Evolutionary conservation across 305 asterid genomes (phyloP).

Genomic region (Withania somnifera): DNA sequence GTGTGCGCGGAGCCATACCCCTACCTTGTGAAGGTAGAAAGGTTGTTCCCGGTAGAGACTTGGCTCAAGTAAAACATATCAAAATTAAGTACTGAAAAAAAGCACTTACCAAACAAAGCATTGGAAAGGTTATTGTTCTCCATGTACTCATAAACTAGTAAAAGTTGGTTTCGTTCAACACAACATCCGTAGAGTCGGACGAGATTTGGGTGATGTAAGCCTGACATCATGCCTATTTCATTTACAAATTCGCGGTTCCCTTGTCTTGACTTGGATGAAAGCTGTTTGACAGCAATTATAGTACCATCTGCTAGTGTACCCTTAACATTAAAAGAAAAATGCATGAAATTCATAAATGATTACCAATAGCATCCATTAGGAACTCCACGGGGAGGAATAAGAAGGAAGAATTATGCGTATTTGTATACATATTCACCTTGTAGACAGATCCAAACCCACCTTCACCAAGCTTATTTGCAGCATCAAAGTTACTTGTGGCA

Average conservation of each 20-base stretch:
- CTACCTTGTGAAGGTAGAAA: neutral
- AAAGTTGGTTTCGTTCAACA: slow-evolving; percentile 31
- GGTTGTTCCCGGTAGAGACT: neutral
- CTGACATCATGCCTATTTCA: slow-evolving; percentile 45
- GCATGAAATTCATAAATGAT: neutral
- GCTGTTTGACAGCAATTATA: slow-evolving; percentile 40
- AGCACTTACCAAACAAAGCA: slow-evolving; percentile 33
- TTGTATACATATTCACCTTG: slow-evolving; percentile 20
- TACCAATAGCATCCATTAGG: neutral
- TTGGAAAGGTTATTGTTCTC: slow-evolving; percentile 45
- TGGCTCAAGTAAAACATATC: neutral
- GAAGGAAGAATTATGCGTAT: neutral
- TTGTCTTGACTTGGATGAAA: slow-evolving; percentile 45
- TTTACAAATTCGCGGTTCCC: slow-evolving; percentile 50
- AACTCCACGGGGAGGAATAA: neutral
- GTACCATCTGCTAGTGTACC: slow-evolving; percentile 39
- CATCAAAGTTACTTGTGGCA: slow-evolving; percentile 37
- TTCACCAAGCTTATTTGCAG: slow-evolving; percentile 47
- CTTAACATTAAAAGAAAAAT: slow-evolving; percentile 11
- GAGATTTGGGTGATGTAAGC: slow-evolving; percentile 42
- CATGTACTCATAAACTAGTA: slow-evolving; percentile 45
- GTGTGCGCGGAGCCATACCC: neutral
- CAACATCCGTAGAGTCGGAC: slow-evolving; percentile 49
- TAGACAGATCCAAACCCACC: slow-evolving; percentile 59
- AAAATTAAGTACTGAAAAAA: neutral